Evolutionary conservation across 1,284 basidiomycete species (phyloP).

Genomic region (Jaminaea rosea): DNA sequence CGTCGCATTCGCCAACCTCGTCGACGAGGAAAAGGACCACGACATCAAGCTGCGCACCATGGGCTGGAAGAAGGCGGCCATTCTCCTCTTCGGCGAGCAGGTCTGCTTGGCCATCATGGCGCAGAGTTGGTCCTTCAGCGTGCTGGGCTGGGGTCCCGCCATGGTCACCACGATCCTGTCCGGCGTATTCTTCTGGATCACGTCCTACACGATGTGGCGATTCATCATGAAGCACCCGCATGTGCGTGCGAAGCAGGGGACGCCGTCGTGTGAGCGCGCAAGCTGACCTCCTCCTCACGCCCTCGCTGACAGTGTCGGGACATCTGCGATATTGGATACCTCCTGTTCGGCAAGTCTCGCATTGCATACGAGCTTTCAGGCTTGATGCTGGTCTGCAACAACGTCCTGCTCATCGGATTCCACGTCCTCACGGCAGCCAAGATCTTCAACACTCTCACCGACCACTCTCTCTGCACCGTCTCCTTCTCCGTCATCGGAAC

Average conservation of each 20-base stretch:
- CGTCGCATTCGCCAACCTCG: constrained; percentile 4
- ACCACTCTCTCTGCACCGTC: constrained; percentile 7
- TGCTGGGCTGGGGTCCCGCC: constrained; percentile 38
- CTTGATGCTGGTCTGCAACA: constrained; percentile 11
- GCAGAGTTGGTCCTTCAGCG: constrained; percentile 28
- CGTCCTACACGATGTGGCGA: constrained; percentile 6
- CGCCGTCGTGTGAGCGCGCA: no score
- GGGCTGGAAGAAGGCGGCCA: constrained; percentile 29
- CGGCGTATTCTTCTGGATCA: constrained; percentile 22
- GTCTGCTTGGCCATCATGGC: constrained; percentile 41
- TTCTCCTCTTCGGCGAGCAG: constrained; percentile 35
- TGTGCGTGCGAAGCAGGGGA: no score
- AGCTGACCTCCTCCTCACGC: no score
- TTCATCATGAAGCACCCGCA: constrained; percentile 9
- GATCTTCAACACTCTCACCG: constrained; percentile 13
- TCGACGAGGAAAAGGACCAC: constrained; percentile 7
- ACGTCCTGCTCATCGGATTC: constrained; percentile 12
- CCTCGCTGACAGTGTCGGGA: no score
- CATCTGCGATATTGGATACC: constrained; percentile 10
- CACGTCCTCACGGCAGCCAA: constrained; percentile 12
- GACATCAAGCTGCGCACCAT: constrained; percentile 12
- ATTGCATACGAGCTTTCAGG: constrained; percentile 50
- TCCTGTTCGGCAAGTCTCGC: constrained; percentile 46
- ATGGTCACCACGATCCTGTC: constrained; percentile 29
- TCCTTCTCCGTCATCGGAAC: constrained; percentile 48